phyloP scores from a whole-genome alignment of 2,329 filamentous ascomycete genomes.

The Calonectria hawksworthii region DNA sequence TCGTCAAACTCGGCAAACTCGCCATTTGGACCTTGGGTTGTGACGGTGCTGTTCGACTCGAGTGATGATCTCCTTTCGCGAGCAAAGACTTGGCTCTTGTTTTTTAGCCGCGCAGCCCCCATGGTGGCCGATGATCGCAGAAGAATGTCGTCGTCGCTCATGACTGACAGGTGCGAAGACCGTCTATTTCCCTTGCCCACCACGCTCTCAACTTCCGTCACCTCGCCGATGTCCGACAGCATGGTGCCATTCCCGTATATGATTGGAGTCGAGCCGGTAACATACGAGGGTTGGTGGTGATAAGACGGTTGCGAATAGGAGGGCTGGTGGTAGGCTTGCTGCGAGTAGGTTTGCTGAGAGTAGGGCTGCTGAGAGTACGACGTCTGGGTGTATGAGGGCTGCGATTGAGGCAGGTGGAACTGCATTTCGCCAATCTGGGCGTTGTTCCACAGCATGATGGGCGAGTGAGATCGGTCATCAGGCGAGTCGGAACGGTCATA shows the following conservation, averaged over 20 bases:
- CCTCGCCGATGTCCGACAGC: constrained; percentile 75
- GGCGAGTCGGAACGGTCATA: constrained; percentile 71
- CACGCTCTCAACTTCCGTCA: constrained; percentile 67
- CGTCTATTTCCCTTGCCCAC: constrained; percentile 58
- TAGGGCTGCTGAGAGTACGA: background rate
- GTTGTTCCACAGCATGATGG: constrained; percentile 67
- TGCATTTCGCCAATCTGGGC: constrained; percentile 53
- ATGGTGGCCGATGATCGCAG: constrained; percentile 62
- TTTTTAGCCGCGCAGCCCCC: constrained; percentile 59
- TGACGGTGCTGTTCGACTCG: constrained; percentile 74
- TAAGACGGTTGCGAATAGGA: background rate
- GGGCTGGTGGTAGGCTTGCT: background rate
- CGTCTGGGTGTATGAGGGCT: constrained; percentile 51
- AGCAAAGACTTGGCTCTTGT: constrained; percentile 57
- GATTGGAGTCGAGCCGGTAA: constrained; percentile 69
- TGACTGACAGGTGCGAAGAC: constrained; percentile 51
- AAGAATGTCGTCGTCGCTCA: constrained; percentile 52
- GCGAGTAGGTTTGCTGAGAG: constrained; percentile 44
- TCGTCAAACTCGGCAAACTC: constrained; percentile 75
- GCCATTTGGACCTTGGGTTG: constrained; percentile 62
- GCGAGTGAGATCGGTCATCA: constrained; percentile 65
- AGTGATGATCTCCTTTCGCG: constrained; percentile 68
- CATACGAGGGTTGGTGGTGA: background rate
- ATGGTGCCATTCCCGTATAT: constrained; percentile 79
- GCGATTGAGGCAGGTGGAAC: constrained; percentile 59